phyloP scores from a whole-genome alignment of 805 yeast genomes.

The Isabelozyma pseudorhagii region DNA sequence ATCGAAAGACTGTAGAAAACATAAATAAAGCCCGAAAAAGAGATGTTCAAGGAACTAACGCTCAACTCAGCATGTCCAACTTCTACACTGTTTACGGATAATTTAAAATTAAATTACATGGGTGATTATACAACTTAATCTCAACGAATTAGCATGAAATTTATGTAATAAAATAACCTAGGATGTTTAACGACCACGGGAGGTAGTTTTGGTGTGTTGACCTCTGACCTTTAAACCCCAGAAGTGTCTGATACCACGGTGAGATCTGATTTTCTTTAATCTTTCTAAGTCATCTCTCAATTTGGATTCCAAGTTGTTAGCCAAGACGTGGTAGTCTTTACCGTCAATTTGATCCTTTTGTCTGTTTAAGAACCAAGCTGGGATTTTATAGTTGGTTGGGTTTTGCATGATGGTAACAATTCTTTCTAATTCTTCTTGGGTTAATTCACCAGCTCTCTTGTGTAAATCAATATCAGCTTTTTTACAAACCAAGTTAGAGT shows the following conservation, averaged over 20 bases:
- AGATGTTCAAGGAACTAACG: too few species aligned
- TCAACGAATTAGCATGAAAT: not conserved
- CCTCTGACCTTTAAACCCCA: slow-evolving; percentile 99
- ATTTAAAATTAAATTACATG: not conserved
- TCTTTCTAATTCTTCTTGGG: slow-evolving; percentile 99
- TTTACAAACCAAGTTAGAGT: slow-evolving; percentile 99
- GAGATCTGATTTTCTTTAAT: slow-evolving; percentile 99
- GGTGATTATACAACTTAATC: not conserved
- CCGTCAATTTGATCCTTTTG: slow-evolving; percentile 98
- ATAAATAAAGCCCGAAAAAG: not conserved
- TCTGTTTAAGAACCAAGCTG: slow-evolving; percentile 99
- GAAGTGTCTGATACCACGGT: slow-evolving; percentile 99
- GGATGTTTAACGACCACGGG: slow-evolving; percentile 67
- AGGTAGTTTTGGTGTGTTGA: slow-evolving; percentile 99
- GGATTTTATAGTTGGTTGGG: slow-evolving; percentile 99
- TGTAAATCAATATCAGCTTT: slow-evolving; percentile 98
- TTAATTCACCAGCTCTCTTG: slow-evolving; percentile 99
- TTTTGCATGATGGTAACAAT: slow-evolving; percentile 99
- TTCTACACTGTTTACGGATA: not conserved
- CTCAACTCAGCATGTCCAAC: not conserved
- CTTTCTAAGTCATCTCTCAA: slow-evolving; percentile 99
- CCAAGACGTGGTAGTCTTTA: slow-evolving; percentile 98
- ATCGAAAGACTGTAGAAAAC: not conserved
- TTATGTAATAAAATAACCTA: slow-evolving; percentile 2
- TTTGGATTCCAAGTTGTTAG: slow-evolving; percentile 98